Percentiles rank a stretch among this genome's conserved stretches.
Conservation (phyloP, 257 asterid genomes). For the Mentha longifolia region DNA sequence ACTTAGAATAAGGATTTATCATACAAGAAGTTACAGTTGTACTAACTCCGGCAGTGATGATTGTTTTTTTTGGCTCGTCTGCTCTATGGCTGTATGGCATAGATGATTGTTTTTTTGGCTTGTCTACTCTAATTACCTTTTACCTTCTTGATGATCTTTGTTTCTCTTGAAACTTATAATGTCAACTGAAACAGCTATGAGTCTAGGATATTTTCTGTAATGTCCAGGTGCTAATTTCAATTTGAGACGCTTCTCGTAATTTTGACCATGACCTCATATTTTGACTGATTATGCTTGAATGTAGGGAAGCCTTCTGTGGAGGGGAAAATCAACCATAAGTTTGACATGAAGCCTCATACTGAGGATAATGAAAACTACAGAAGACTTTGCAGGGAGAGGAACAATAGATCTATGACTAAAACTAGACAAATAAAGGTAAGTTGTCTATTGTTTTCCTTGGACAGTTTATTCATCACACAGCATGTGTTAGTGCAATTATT, state of each 20-base stretch:
- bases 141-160: not conserved
- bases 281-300: constrained; percentile 10
- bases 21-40: constrained; percentile 2
- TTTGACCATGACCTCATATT: not conserved
- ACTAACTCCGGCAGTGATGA: not conserved
- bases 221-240: not conserved
- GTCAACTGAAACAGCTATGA: constrained; percentile 8
- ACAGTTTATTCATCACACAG: not conserved
- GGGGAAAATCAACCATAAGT: constrained; percentile 82
- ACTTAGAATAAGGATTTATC: not conserved
- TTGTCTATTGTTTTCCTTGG: constrained; percentile 15
- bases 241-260: constrained; percentile 1
- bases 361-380: constrained; percentile 66
- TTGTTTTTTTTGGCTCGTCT: constrained; percentile 6
- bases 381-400: constrained; percentile 80
- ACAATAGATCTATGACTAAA: constrained; percentile 63
- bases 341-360: constrained; percentile 80
- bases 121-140: too few relatives aligned
- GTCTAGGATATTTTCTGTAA: not conserved
- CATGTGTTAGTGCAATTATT: constrained; percentile 1
- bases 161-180: not conserved
- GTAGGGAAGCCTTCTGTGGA: constrained; percentile 77
- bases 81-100: too few relatives aligned
- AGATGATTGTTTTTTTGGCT: too few relatives aligned
- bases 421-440: constrained; percentile 71